phyloP scores from a whole-genome alignment of 139 green algal genomes.

The Bryopsis sp. region DNA sequence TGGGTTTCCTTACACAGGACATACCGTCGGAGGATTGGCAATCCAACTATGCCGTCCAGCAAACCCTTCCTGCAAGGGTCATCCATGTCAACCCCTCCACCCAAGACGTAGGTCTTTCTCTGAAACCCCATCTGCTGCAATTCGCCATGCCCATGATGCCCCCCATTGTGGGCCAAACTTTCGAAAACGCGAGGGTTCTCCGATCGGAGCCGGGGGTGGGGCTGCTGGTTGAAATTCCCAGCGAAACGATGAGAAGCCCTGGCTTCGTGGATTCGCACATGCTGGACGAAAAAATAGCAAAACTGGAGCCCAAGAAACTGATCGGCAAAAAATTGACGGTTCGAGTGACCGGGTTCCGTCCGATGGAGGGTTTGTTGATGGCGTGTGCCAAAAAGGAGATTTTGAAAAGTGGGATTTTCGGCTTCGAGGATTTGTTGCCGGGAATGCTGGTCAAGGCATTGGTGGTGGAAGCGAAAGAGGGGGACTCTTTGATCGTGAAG shows the following conservation, averaged over 20 bases:
- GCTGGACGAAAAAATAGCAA: too few species aligned
- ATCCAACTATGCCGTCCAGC: not conserved
- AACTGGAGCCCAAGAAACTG: too few species aligned
- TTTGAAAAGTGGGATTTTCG: slow-evolving; percentile 7
- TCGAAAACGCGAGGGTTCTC: not conserved
- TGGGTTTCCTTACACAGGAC: too few species aligned
- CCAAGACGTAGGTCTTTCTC: not conserved
- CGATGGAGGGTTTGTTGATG: not conserved
- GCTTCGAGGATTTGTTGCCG: slow-evolving; percentile 13
- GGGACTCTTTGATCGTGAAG: not conserved
- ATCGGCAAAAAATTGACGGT: too few species aligned
- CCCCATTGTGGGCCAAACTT: slow-evolving; percentile 11
- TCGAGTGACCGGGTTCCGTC: slow-evolving; percentile 1
- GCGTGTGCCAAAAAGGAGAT: not conserved
- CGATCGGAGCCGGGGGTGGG: not conserved
- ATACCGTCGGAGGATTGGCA: too few species aligned
- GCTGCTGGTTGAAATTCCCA: not conserved
- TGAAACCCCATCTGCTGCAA: not conserved
- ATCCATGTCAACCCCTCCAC: not conserved
- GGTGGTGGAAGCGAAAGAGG: too few species aligned
- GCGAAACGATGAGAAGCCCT: not conserved
- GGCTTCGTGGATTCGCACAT: too few species aligned
- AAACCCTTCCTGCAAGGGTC: not conserved
- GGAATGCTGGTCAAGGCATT: not conserved
- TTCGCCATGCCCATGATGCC: not conserved